Evolutionary conservation across 495 filamentous ascomycete species (phyloP), one percentile per base, ranked within the genome.

Genomic region (Durotheca rogersii): DNA sequence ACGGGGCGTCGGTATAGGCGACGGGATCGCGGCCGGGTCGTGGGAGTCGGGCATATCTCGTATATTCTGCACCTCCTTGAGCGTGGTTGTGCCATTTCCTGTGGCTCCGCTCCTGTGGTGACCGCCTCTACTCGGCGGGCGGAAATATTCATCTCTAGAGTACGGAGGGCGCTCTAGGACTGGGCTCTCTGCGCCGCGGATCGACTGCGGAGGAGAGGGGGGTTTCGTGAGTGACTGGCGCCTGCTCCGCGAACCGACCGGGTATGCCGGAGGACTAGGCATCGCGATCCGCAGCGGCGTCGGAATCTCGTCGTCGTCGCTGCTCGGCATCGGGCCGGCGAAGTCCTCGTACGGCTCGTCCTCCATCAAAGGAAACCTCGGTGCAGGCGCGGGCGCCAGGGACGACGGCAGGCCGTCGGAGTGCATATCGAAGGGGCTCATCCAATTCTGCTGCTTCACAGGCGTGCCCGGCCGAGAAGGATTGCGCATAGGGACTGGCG

Each of bases 361-460:
- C 15, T 59, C 55, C 14, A 37, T 58, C 14, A 73, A 56, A 1
- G 67, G 72, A 1, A 69, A 71, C 41, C 55, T 69, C 7, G 65
- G 63, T 6, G 53, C 45, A 1, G 53, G 19, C 0, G 67, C 38
- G 0, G 45, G 35, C 10, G 41, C 32, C n/a, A 50, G 29, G 3
- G 35, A n/a, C 12, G 46, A 30, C 14, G 65, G 41, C 2, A 49
- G 40, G 7, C 35, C 64, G 16, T 41, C 34, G 35, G 69, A 70
- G 37, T 72, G 66, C 38, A 72, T 62, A 19, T 75, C 71, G n/a
- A 71, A 56, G 5, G 70, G 70, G 31, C 65, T 70, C 19, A 68
- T 65, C 70, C 69, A 73, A 12, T 50, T 40, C 42, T 51, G 52
- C 50, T 47, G 58, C 55, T 47, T 62, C 64, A 53, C 50, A 0